Conservation (phyloP, 2,329 filamentous ascomycete genomes). For the Sporothrix humicola region DNA sequence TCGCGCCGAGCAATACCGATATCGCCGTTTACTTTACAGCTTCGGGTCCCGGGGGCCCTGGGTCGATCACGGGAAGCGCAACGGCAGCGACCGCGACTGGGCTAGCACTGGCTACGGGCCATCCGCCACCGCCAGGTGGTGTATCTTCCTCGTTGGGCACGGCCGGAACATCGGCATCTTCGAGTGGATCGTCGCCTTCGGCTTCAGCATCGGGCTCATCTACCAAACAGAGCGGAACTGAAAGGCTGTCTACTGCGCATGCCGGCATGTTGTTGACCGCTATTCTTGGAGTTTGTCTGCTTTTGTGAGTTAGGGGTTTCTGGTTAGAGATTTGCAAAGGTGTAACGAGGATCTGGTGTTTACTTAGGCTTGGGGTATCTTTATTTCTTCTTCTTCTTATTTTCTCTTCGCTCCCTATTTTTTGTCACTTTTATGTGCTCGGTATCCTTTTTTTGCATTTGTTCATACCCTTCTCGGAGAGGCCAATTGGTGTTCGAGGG, state of each 20-base stretch:
- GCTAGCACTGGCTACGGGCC: conserved; percentile 33
- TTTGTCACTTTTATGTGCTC: background rate
- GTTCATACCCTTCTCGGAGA: conserved; percentile 24
- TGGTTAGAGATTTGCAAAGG: background rate
- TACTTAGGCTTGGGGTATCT: background rate
- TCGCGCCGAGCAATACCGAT: conserved; percentile 46
- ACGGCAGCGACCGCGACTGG: conserved; percentile 46
- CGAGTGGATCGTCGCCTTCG: no score
- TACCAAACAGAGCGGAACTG: background rate
- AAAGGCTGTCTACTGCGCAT: background rate
- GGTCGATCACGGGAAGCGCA: conserved; percentile 51
- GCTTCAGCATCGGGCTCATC: conserved; percentile 5
- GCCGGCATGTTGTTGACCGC: background rate
- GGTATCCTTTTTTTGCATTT: background rate
- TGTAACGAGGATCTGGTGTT: background rate
- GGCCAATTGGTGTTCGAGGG: background rate
- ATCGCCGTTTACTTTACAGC: conserved; percentile 51
- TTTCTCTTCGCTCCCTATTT: background rate
- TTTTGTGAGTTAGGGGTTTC: background rate
- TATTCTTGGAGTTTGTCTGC: background rate
- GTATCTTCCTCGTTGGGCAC: background rate
- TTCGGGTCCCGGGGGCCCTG: conserved; percentile 41
- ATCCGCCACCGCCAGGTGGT: conserved; percentile 16
- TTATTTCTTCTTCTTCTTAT: background rate
- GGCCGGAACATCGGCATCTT: background rate